Base-by-base conservation (phyloP, 805 yeast species). In the Wickerhamiella azymoides region DNA sequence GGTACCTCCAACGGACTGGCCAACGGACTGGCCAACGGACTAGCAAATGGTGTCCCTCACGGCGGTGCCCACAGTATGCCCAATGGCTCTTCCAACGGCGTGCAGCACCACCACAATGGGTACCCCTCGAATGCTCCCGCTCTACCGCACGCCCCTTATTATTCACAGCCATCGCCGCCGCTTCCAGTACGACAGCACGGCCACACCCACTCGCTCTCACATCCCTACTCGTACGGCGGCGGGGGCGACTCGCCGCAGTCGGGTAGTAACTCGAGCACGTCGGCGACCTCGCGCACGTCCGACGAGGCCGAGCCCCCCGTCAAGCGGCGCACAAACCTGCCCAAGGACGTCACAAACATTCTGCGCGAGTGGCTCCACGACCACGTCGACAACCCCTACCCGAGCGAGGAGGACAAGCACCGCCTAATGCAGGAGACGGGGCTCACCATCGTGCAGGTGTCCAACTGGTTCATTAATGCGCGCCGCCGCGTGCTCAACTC, bases 401-500 rank as follows among this genome's bases (percentile, higher is more conserved):
- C 94, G 2, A 80, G 83, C 45, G 81, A 81, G 45, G 74, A 76
- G 40, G 94, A 84, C 55, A 84, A 84, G 65, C 70, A 73, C 50
- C 76, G 74, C 55, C 67, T 84, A 46, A 73, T 81, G 70, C 67
- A 70, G 53, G 70, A 72, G 57, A 84, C 94, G 0, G 89, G 92
- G 0, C 69, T 84, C 57, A 80, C 84, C 51, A 77, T 80, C 61
- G 84, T 81, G 50, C 94, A 84, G 62, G 70, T 84, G 50, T 73
- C 82, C 52, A 84, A 84, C 58, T 84, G 94, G 94, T 84, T 84
- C 56, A 84, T 84, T 57, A 84, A 84, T 59, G 93, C 89, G 16
- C 73, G 94, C 54, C 70, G 94, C 56, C 68, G 94, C 53, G 77
- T 81, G 57, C 72, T 84, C 26, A 66, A 67, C 19, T 56, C 62